Base-by-base conservation (phyloP, 2,329 filamentous ascomycete genomes). In the Scortechinia acanthostroma region DNA sequence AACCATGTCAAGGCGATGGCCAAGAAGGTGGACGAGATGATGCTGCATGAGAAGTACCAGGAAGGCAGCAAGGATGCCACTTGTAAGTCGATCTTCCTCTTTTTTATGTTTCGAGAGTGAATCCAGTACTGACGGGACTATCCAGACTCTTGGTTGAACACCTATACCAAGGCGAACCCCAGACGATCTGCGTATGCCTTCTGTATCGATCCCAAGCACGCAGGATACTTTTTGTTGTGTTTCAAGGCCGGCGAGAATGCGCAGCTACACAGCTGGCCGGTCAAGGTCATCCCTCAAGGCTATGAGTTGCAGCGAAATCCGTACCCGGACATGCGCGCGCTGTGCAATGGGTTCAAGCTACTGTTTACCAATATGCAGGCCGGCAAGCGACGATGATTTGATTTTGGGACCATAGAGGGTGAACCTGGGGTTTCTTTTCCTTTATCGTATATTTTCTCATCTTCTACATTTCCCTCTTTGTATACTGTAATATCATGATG, bases 1-100 rank as follows among this genome's bases (percentile, higher is more conserved):
- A 87, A 93, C 58, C 93, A 98, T 60, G 88, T 98, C 59, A 93
- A 95, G 69, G 88, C 91, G 44, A 98, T 97, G 93, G 87, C 90
- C 16, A 88, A 86, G 65, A 98, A 98, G 74, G 91, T 97, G 44
- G 89, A 95, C 52, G 91, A 98, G 71, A 83, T 98, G 72, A 93
- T 89, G 74, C 80, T 85, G 52, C 85, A 96, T 62, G 91, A 97
- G 61, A 95, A 95, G 65, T 98, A 87, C 71, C 89, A 95, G 15
- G 25, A 22, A 43, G 35, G 35, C 35, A 40, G 35, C 35, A 40
- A 40, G 35, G 6, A 13, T 10, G 35, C 14, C 6, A 40, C 46
- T 30, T 19, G 46, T 16, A 14, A 4, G 45, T 37, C 28, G 46
- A 21, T n/a, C 22, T 46, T 35, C 30, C 42, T 13, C n/a, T 4